Evolutionary conservation across 352 stramenopile genomes (phyloP).

Genomic region (Globisporangium cylindrosporum): DNA sequence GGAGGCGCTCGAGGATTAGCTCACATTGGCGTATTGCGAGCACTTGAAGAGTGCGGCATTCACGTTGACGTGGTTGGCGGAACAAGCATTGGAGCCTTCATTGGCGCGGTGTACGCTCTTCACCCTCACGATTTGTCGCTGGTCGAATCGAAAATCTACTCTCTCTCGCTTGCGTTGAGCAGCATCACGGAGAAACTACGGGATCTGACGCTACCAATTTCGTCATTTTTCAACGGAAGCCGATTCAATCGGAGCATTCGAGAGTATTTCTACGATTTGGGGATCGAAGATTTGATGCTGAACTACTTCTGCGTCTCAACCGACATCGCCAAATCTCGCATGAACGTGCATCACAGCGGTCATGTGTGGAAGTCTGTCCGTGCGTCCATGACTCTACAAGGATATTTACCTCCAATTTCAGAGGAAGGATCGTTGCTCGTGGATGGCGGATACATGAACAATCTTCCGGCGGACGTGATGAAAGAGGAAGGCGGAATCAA

Average conservation of each 20-base stretch:
- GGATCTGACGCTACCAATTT: conserved; percentile 87
- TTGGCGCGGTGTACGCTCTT: conserved; percentile 77
- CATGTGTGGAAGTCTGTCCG: conserved; percentile 89
- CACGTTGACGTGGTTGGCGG: conserved; percentile 94
- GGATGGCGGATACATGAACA: conserved; percentile 94
- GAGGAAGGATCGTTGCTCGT: conserved; percentile 85
- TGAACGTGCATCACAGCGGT: conserved; percentile 86
- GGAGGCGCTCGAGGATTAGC: conserved; percentile 91
- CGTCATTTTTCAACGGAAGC: conserved; percentile 86
- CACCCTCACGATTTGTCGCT: conserved; percentile 66
- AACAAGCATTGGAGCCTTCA: conserved; percentile 88
- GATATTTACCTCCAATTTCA: conserved; percentile 89
- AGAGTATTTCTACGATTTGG: conserved; percentile 69
- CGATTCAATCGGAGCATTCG: conserved; percentile 82
- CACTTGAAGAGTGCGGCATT: conserved; percentile 90
- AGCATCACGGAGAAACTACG: conserved; percentile 72
- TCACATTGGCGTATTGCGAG: conserved; percentile 92
- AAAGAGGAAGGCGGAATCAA: conserved; percentile 86
- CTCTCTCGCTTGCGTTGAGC: conserved; percentile 61
- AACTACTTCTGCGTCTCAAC: conserved; percentile 93
- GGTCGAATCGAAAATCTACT: conserved; percentile 53
- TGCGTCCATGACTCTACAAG: conserved; percentile 90
- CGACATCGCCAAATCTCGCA: conserved; percentile 88
- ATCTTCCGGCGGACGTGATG: conserved; percentile 91
- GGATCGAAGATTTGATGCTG: conserved; percentile 89